Conservation (phyloP, 257 asterid genomes). For the Jaltomata sinuosa region DNA sequence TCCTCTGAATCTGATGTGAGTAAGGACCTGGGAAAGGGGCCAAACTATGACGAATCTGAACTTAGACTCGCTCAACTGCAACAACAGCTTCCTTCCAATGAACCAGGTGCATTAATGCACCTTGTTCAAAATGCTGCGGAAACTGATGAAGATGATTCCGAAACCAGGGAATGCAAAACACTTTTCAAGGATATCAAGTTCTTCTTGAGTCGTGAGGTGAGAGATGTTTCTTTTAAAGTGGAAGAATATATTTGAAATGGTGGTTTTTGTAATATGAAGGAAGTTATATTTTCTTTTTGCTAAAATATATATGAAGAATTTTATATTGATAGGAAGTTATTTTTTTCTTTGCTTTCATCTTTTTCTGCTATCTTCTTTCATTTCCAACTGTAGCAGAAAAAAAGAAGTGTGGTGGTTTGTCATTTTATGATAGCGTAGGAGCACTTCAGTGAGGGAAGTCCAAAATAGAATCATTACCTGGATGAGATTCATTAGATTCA, state of each 20-base stretch:
- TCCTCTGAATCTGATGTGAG: slow-evolving; percentile 29
- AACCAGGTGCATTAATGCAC: slow-evolving; percentile 84
- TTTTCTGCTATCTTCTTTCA: not conserved
- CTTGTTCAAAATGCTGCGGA: slow-evolving; percentile 48
- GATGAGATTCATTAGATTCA: not conserved
- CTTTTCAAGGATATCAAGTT: slow-evolving; percentile 66
- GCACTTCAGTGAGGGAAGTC: not conserved
- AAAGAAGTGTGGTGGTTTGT: not conserved
- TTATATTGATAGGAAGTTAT: not conserved
- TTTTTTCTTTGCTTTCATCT: not conserved
- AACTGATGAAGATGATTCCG: slow-evolving; percentile 67
- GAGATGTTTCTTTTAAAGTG: not conserved
- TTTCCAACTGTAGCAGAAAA: not conserved
- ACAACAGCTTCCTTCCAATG: slow-evolving; percentile 81
- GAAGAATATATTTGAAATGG: not conserved
- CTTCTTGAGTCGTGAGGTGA: slow-evolving; percentile 92
- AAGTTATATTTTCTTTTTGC: not conserved
- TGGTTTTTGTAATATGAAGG: not conserved
- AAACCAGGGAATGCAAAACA: slow-evolving; percentile 57
- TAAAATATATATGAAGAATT: not conserved
- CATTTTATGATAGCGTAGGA: not conserved
- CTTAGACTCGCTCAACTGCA: slow-evolving; percentile 90
- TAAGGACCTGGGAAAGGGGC: slow-evolving; percentile 20
- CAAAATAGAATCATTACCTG: not conserved
- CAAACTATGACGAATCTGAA: slow-evolving; percentile 53